phyloP scores from a whole-genome alignment of 495 filamentous ascomycete genomes.

The Recurvomyces mirabilis region DNA sequence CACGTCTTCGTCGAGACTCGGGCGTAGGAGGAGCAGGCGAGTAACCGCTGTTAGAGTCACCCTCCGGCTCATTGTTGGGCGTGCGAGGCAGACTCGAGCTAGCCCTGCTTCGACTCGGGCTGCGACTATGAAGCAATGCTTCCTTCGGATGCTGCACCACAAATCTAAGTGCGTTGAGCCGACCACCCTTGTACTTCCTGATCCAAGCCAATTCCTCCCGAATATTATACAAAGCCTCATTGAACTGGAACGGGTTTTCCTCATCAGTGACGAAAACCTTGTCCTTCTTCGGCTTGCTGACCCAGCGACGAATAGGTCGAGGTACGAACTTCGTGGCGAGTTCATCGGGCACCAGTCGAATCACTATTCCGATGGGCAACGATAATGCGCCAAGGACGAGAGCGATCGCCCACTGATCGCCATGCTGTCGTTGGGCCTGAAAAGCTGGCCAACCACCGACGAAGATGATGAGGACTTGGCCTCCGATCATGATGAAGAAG shows the following conservation, averaged over 20 bases:
- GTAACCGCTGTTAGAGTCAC: constrained; percentile 30
- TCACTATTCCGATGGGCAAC: constrained; percentile 57
- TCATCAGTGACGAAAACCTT: constrained; percentile 45
- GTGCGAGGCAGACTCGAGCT: constrained; percentile 57
- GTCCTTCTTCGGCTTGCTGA: constrained; percentile 20
- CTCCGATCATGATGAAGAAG: constrained; percentile 70
- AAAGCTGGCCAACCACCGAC: constrained; percentile 60
- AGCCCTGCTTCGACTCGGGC: constrained; percentile 61
- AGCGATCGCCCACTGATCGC: constrained; percentile 63
- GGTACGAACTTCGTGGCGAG: constrained; percentile 44
- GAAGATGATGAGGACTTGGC: constrained; percentile 68
- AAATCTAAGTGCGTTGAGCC: constrained; percentile 76
- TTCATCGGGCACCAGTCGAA: constrained; percentile 66
- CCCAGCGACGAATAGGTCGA: constrained; percentile 13
- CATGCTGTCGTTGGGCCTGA: constrained; percentile 47
- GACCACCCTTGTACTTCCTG: constrained; percentile 67
- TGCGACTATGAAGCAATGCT: constrained; percentile 59
- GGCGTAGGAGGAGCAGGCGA: constrained; percentile 51
- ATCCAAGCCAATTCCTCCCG: constrained; percentile 43
- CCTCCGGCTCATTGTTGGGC: constrained; percentile 47
- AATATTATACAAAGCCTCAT: constrained; percentile 30
- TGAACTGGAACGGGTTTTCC: constrained; percentile 52
- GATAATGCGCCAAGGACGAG: constrained; percentile 60
- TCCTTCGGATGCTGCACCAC: constrained; percentile 69
- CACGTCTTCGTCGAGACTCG: constrained; percentile 56